Percentiles rank a stretch among this genome's conserved stretches.
phyloP scores from a whole-genome alignment of 345 rosid species.

The Lepidium didymum region DNA sequence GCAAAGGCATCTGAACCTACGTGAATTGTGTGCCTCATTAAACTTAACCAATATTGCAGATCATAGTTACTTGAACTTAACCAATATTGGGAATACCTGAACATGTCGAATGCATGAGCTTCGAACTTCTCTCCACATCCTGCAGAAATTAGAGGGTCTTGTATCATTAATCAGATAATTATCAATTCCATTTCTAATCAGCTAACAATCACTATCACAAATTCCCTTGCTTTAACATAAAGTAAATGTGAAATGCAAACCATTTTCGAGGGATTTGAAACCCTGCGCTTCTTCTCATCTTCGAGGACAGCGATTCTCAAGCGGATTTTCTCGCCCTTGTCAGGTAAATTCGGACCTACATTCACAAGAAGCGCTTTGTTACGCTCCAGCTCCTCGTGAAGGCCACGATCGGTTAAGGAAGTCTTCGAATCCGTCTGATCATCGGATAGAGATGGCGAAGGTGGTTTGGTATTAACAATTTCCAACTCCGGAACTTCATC shows the following conservation, averaged over 20 bases:
- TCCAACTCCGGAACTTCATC: slow-evolving; percentile 28
- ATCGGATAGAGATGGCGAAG: not conserved
- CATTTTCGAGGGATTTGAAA: slow-evolving; percentile 18
- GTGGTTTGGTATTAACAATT: slow-evolving; percentile 4
- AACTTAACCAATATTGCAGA: not conserved
- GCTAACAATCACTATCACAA: not conserved
- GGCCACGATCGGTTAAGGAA: slow-evolving; percentile 27
- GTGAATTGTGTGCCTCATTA: not conserved
- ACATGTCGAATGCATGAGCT: slow-evolving; percentile 12
- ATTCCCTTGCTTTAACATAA: not conserved
- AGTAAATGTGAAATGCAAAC: slow-evolving; percentile 12
- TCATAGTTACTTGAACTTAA: not conserved
- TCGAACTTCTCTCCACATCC: slow-evolving; percentile 37
- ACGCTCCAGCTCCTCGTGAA: slow-evolving; percentile 33
- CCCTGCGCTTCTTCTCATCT: slow-evolving; percentile 47
- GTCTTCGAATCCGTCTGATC: slow-evolving; percentile 25
- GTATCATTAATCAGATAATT: not conserved
- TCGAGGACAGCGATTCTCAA: slow-evolving; percentile 24
- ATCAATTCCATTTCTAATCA: not conserved
- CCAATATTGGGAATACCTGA: slow-evolving; percentile 6
- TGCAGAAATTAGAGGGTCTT: slow-evolving; percentile 21
- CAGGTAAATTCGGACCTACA: slow-evolving; percentile 18
- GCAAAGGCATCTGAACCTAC: slow-evolving; percentile 37
- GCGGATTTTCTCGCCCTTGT: slow-evolving; percentile 48
- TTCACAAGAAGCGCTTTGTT: not conserved